Evolutionary conservation across 805 yeast species (phyloP).

Genomic region (Kluyveromyces dobzhanskii): DNA sequence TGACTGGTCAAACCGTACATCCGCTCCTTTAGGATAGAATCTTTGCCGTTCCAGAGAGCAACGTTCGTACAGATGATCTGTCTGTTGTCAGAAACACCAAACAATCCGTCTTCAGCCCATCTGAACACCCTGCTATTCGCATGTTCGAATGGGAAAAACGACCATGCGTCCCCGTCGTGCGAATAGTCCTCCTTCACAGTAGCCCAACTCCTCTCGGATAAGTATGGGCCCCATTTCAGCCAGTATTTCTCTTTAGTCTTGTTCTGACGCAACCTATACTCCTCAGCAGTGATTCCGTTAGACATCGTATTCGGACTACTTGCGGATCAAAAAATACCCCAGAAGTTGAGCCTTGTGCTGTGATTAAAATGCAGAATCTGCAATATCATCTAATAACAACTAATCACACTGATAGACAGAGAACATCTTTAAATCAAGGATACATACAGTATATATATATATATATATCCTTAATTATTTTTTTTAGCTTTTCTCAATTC

Average conservation of each 20-base stretch:
- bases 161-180: conserved; percentile 83
- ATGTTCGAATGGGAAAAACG: conserved; percentile 77
- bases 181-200: conserved; percentile 87
- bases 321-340: too few species aligned
- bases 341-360: too few species aligned
- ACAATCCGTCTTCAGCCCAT: conserved; percentile 96
- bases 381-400: too few species aligned
- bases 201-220: conserved; percentile 83
- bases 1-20: conserved; percentile 85
- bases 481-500: too few species aligned
- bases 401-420: too few species aligned
- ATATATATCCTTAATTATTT: too few species aligned
- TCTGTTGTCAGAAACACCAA: conserved; percentile 80
- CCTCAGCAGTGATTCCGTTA: conserved; percentile 24
- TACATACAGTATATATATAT: too few species aligned
- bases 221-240: conserved; percentile 88
- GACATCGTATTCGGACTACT: too few species aligned
- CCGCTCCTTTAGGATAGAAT: conserved; percentile 75
- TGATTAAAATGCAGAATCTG: too few species aligned
- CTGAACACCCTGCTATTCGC: conserved; percentile 73
- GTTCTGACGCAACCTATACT: conserved; percentile 30
- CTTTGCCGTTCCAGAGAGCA: conserved; percentile 89
- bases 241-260: conserved; percentile 43
- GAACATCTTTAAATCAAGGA: too few species aligned
- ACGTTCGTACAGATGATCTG: conserved; percentile 68